A percentile compares a stretch with the other conserved stretches of the same genome.
These are phyloP conservation scores for Fusarium chaquense DNA, from an alignment of 2,329 filamentous ascomycete species.

Conservation along the genomic window DNA sequence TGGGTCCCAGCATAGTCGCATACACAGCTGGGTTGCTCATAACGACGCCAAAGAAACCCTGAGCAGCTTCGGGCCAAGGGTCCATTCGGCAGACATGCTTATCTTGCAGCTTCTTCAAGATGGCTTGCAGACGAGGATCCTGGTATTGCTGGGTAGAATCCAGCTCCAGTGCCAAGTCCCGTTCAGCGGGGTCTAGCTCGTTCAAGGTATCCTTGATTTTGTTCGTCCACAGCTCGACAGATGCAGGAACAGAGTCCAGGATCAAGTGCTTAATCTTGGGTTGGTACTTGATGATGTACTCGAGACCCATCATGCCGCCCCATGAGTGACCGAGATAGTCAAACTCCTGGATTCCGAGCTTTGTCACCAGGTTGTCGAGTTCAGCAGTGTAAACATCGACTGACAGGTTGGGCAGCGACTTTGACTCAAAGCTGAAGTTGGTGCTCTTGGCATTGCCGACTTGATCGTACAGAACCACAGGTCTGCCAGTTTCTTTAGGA, in stretches of 20 bases:
- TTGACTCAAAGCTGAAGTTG: conserved; percentile 13
- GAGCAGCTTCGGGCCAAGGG: conserved; percentile 1
- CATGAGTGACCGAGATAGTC: conserved; percentile 14
- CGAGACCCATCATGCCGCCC: conserved; percentile 11
- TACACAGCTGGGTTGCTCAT: conserved; percentile 8
- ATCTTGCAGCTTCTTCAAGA: conserved; percentile 6
- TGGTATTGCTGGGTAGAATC: conserved; percentile 3
- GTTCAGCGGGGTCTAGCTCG: conserved; percentile 5
- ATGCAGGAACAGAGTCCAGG: conserved; percentile 12
- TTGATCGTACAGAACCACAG: conserved; percentile 8
- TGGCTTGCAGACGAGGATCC: conserved; percentile 4
- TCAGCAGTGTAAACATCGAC: conserved; percentile 11
- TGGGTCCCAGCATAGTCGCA: conserved; percentile 10
- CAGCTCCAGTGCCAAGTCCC: conserved; percentile 1
- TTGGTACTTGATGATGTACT: conserved; percentile 8
- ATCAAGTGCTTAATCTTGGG: conserved; percentile 5
- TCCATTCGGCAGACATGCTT: conserved; percentile 14
- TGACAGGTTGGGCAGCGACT: conserved; percentile 9
- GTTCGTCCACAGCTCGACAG: conserved; percentile 6
- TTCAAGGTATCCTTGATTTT: conserved; percentile 12
- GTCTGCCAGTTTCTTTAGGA: conserved; percentile 10
- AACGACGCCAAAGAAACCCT: conserved; percentile 7
- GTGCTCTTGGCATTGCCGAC: conserved; percentile 13
- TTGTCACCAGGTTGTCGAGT: conserved; percentile 11
- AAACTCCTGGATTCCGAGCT: conserved; percentile 10